Conservation (phyloP, 1,284 basidiomycete genomes). For the Kwoniella shivajii region DNA sequence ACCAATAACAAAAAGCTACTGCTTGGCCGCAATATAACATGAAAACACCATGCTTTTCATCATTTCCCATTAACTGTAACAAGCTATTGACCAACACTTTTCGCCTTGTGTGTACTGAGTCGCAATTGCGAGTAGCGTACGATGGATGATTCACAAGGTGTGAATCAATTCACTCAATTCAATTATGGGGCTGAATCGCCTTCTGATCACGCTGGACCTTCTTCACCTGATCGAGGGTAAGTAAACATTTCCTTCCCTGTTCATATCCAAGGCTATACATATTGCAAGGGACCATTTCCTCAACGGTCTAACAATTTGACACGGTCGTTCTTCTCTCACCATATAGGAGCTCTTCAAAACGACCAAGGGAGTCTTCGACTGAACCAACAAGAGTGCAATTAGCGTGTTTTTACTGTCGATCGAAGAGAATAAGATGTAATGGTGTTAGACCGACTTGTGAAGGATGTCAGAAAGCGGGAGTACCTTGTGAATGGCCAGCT, state of each 20-base stretch:
- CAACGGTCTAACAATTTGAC: neutral
- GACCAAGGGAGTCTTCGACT: slow-evolving; percentile 3
- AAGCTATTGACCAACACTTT: too few species aligned
- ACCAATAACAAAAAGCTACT: too few species aligned
- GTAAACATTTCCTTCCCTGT: neutral
- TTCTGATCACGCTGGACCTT: neutral
- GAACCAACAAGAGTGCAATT: slow-evolving; percentile 31
- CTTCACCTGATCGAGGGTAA: neutral
- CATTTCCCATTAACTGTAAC: too few species aligned
- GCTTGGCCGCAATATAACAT: too few species aligned
- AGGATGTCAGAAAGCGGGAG: slow-evolving; percentile 47
- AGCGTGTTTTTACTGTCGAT: slow-evolving; percentile 50
- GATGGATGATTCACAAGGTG: too few species aligned
- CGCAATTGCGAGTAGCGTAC: too few species aligned
- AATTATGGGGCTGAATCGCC: neutral
- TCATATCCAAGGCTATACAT: neutral
- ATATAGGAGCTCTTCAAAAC: neutral
- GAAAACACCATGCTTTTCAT: too few species aligned
- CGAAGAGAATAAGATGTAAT: slow-evolving; percentile 53
- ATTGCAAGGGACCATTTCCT: too few species aligned
- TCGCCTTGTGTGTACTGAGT: too few species aligned
- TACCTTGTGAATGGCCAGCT: slow-evolving; percentile 52
- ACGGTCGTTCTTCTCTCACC: neutral
- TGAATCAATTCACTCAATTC: too few species aligned
- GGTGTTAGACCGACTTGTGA: slow-evolving; percentile 50